These are phyloP conservation scores for Parascedosporium putredinis DNA, from an alignment of 2,329 filamentous ascomycete species.

Conservation along the genomic window DNA sequence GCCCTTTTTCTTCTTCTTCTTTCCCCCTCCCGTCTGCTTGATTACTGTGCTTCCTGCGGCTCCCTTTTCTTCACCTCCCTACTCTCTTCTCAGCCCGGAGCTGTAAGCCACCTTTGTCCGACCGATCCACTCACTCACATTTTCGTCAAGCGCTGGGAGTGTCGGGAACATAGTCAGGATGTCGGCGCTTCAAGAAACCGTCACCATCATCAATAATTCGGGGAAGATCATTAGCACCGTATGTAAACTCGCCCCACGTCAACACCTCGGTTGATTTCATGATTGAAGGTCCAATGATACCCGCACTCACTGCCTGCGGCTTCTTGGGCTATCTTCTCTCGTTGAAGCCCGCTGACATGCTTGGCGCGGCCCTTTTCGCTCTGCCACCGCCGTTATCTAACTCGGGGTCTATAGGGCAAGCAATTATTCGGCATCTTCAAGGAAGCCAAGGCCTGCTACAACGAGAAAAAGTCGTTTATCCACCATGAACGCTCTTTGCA, in stretches of 20 bases:
- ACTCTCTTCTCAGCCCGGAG: neutral
- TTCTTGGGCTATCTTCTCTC: too few relatives aligned
- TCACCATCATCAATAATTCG: conserved; percentile 83
- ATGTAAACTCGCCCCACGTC: conserved; percentile 30
- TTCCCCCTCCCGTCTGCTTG: neutral
- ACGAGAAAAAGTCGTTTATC: conserved; percentile 76
- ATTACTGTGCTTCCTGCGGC: neutral
- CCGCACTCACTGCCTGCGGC: too few relatives aligned
- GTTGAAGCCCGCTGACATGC: neutral
- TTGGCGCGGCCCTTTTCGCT: neutral
- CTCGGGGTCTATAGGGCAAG: conserved; percentile 53
- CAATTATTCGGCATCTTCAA: conserved; percentile 85
- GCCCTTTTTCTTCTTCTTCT: neutral
- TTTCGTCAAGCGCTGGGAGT: too few relatives aligned
- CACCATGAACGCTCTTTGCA: conserved; percentile 51
- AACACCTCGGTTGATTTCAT: too few relatives aligned
- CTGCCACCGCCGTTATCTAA: neutral
- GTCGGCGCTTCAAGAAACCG: conserved; percentile 44
- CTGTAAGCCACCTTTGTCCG: too few relatives aligned
- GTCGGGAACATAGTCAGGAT: neutral
- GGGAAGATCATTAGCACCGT: conserved; percentile 86
- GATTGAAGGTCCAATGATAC: too few relatives aligned
- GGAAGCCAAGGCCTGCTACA: conserved; percentile 80
- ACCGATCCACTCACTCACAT: too few relatives aligned
- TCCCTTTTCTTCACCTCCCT: neutral